Percentiles rank a stretch among this genome's conserved stretches.
Evolutionary conservation across 2,329 filamentous ascomycete genomes (phyloP).

Genomic region (Amesomyces nigricolor): DNA sequence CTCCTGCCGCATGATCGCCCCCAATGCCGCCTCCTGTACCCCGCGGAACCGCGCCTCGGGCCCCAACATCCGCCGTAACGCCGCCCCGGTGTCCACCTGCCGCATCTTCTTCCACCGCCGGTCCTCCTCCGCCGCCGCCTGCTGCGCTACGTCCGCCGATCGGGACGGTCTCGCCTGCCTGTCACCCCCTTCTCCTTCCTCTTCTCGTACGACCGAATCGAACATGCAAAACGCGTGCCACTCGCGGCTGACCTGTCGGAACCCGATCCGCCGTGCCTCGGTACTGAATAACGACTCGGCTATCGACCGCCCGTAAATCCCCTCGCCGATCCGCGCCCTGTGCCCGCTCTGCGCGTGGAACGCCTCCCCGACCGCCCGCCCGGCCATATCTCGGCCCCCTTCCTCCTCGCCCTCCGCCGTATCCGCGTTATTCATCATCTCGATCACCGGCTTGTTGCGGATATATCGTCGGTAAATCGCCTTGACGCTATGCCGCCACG

Average conservation of each 20-base stretch:
- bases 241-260: slow-evolving; percentile 15
- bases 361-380: too few relatives aligned
- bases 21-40: slow-evolving; percentile 14
- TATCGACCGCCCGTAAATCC: slow-evolving; percentile 15
- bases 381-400: too few relatives aligned
- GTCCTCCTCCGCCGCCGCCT: background rate
- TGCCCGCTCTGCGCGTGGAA: too few relatives aligned
- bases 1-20: slow-evolving; percentile 6
- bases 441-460: background rate
- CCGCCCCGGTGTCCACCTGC: background rate
- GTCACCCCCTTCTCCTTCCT: background rate
- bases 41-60: slow-evolving; percentile 6
- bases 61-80: slow-evolving; percentile 15
- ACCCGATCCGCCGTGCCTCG: slow-evolving; percentile 9
- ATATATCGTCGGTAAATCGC: slow-evolving; percentile 15
- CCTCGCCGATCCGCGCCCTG: slow-evolving; percentile 9
- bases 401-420: too few relatives aligned
- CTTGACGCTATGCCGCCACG: slow-evolving; percentile 5
- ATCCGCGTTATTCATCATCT: background rate
- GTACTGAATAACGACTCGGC: slow-evolving; percentile 6
- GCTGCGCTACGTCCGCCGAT: background rate
- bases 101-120: background rate
- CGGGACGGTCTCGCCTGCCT: background rate
- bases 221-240: slow-evolving; percentile 20
- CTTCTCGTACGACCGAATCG: background rate